Evolutionary conservation across 2,329 filamentous ascomycete genomes (phyloP), one percentile per base, ranked within the genome.

Genomic region (Phaeomoniella chlamydospora): DNA sequence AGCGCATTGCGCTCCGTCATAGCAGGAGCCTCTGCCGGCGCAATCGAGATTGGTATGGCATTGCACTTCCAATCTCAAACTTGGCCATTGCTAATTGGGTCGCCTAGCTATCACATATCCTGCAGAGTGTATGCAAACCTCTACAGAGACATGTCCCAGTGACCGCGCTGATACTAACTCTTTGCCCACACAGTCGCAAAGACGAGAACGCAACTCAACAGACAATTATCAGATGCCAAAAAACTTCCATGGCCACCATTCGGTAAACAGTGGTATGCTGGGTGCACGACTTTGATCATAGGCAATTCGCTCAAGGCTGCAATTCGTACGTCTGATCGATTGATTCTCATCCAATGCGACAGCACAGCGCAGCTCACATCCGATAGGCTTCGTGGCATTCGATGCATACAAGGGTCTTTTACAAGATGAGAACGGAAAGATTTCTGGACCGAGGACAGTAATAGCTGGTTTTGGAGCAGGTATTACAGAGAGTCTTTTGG

Each of bases 231-330:
- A 34, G 77, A 80, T 37, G 80, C 78, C 33, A 68, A 92, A 66
- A 94, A 93, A 65, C 72, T 94, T 18, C 86, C 88, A 36, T 94
- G 85, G 82, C 90, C 90, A 31, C 83, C 84, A 9, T 96, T 96
- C 52, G 90, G 90, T 34, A 68, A 63, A 48, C 85, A 93, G 58
- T 98, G 90, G 90, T 98, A 98, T 58, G 88, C 90, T 10, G 90
- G 90, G 26, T 98, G 90, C 64, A 96, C 90, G 33, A 96, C 90
- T 17, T 64, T 94, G 54, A 93, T 98, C 40, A 85, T 96, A 47
- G 90, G 90, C 41, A 98, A 98, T 62, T 92, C 86, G 36, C 70
- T 90, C 55, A 98, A 98, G 65, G 90, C 90, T 26, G 90, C 86
- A 40, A 92, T 96, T 43, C 79, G 86, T 87, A 71, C 41, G 79